These are phyloP conservation scores for Cornus controversa DNA, from an alignment of 148 eudicot genomes.

Conservation along the genomic window DNA sequence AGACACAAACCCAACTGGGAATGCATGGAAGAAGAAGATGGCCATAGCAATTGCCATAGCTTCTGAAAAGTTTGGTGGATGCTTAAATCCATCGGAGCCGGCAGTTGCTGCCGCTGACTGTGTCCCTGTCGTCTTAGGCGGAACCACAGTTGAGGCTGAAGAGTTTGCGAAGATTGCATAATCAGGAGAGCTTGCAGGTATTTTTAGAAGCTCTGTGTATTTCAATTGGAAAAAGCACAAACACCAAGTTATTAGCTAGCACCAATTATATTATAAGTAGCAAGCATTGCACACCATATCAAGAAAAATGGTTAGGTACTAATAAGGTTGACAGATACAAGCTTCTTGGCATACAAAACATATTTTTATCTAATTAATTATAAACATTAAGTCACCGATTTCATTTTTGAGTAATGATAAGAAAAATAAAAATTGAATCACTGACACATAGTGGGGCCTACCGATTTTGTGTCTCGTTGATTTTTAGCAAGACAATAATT, in stretches of 20 bases:
- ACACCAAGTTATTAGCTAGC: not conserved
- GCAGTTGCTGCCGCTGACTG: not conserved
- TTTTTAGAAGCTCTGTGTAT: conserved; percentile 32
- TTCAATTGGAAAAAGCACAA: not conserved
- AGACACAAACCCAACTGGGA: not conserved
- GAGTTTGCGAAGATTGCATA: conserved; percentile 38
- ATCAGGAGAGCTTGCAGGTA: conserved; percentile 42
- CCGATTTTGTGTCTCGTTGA: no score
- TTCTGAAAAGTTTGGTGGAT: not conserved
- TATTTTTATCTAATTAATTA: no score
- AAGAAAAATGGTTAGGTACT: not conserved
- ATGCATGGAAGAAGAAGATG: conserved; percentile 1
- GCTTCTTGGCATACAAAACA: no score
- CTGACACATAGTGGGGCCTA: no score
- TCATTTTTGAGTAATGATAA: no score
- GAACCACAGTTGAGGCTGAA: not conserved
- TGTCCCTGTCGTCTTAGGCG: not conserved
- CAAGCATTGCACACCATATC: not conserved
- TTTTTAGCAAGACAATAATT: no score
- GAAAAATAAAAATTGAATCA: no score
- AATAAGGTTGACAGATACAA: no score
- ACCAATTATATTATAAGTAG: not conserved
- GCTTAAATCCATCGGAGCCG: not conserved
- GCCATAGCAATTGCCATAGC: not conserved
- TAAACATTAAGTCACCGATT: no score